Evolutionary conservation across 768 basidiomycete genomes (phyloP), one percentile per base, ranked within the genome.

Genomic region (Agaricus sinodeliciosus): DNA sequence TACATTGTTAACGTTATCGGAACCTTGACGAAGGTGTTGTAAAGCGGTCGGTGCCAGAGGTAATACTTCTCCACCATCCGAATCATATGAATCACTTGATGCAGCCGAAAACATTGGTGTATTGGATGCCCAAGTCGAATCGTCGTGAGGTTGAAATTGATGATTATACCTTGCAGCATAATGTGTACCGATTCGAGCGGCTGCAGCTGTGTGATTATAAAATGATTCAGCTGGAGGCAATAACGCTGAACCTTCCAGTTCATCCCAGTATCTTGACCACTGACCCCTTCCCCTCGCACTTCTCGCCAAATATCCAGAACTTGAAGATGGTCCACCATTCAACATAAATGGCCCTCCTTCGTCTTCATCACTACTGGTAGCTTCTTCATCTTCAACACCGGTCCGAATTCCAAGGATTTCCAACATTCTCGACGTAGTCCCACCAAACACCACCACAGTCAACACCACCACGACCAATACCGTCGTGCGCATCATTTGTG

Each of bases 391-490:
- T 60, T 95, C 94, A 0, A 99, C 90, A 0, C 94, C 94, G 0
- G 91, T 94, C 9, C 91, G 73, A 57, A 99, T 96, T 0, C 96
- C 95, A n/a, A 97, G 77, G 8, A 97, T 84, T 63, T 97, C 95
- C 26, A 99, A 75, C 96, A 99, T 98, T 45, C 93, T 77, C 11
- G 90, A 84, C 0, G 95, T 95, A n/a, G 96, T 97, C 2, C 96
- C 95, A 0, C 96, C 96, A 59, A 99, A 98, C 34, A 96, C 71
- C 50, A 98, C 69, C 31, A 98, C 94, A 1, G 95, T 96, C 48
- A 97, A 74, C 40, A 99, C 92, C 22, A 98, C 95, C 9, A 96
- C 93, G 16, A 96, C 86, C 25, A 99, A 82, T 18, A 98, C 94
- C 0, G 96, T 98, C 43, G 85, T 96, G 31, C 94, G 77, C 48